Conservation (phyloP, 306 rosid species). For the Rubus idaeus region DNA sequence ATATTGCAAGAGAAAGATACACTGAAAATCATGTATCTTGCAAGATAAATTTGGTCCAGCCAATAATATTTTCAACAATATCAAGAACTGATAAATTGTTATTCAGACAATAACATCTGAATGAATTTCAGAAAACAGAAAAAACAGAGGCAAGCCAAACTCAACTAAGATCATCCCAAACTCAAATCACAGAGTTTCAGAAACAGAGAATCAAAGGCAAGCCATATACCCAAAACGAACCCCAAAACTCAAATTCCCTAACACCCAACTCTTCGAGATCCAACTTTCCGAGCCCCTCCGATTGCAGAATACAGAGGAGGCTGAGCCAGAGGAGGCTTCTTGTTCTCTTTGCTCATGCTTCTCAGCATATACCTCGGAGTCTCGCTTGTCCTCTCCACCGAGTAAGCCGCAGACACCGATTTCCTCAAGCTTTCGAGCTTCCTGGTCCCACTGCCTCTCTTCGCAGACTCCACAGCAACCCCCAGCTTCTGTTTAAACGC, state of each 20-base stretch:
- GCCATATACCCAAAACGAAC: background rate
- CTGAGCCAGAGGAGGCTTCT: slow-evolving; percentile 65
- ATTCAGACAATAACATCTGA: slow-evolving; percentile 8
- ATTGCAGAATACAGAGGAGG: slow-evolving; percentile 9
- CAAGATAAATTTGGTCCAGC: background rate
- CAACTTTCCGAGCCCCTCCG: slow-evolving; percentile 9
- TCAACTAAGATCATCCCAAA: background rate
- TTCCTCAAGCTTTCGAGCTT: slow-evolving; percentile 61
- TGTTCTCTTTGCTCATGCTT: slow-evolving; percentile 78
- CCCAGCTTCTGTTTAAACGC: slow-evolving; percentile 44
- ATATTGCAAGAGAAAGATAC: background rate
- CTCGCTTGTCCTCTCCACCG: slow-evolving; percentile 42
- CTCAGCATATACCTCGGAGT: slow-evolving; percentile 85
- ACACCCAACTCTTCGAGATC: slow-evolving; percentile 26
- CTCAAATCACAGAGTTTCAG: background rate
- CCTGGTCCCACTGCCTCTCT: slow-evolving; percentile 47
- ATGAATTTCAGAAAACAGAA: slow-evolving; percentile 10
- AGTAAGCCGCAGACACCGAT: slow-evolving; percentile 65
- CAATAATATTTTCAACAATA: background rate
- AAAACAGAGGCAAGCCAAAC: background rate
- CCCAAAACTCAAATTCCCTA: background rate
- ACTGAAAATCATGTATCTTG: background rate
- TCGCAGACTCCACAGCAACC: slow-evolving; percentile 70
- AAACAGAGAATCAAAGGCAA: slow-evolving; percentile 25
- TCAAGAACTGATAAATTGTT: background rate